These are phyloP conservation scores for Phytophthora chlamydospora DNA, from an alignment of 352 stramenopile species.

Conservation along the genomic window DNA sequence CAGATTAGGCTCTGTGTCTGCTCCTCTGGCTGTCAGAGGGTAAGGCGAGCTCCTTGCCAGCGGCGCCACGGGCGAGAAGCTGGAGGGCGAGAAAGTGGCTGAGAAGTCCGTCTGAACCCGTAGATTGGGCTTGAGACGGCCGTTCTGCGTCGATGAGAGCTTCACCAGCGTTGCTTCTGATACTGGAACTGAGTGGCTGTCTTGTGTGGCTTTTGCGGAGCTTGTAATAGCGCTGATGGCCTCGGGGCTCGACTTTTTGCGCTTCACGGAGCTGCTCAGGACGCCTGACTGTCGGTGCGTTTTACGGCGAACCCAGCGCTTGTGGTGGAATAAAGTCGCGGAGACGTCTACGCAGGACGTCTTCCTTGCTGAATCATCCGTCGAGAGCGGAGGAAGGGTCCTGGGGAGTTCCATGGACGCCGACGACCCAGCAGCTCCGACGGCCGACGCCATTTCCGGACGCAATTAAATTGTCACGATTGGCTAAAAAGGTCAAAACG, in stretches of 20 bases:
- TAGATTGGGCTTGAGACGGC: conserved; percentile 29
- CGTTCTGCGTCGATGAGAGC: conserved; percentile 7
- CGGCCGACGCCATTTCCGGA: conserved; percentile 10
- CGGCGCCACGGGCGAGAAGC: conserved; percentile 30
- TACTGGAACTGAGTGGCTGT: background rate
- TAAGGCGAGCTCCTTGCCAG: conserved; percentile 36
- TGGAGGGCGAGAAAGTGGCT: conserved; percentile 16
- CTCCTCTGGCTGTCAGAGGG: conserved; percentile 18
- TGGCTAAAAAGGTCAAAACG: too few relatives aligned
- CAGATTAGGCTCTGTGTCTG: conserved; percentile 18
- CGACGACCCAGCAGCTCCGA: conserved; percentile 13
- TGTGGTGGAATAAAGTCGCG: conserved; percentile 29
- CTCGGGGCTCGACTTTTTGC: conserved; percentile 23
- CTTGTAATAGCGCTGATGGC: background rate
- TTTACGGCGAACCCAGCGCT: conserved; percentile 32
- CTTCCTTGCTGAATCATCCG: background rate
- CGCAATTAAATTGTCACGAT: background rate
- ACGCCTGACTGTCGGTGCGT: conserved; percentile 10
- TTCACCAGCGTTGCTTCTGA: conserved; percentile 5
- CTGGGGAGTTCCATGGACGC: conserved; percentile 7
- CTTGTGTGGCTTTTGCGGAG: conserved; percentile 1
- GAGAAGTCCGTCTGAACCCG: conserved; percentile 45
- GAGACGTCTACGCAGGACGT: conserved; percentile 25
- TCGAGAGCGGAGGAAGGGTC: background rate
- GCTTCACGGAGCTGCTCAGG: conserved; percentile 24